Evolutionary conservation across 2,329 filamentous ascomycete genomes (phyloP), one percentile per base, ranked within the genome.

Genomic region (Hymenoscyphus fraxineus): DNA sequence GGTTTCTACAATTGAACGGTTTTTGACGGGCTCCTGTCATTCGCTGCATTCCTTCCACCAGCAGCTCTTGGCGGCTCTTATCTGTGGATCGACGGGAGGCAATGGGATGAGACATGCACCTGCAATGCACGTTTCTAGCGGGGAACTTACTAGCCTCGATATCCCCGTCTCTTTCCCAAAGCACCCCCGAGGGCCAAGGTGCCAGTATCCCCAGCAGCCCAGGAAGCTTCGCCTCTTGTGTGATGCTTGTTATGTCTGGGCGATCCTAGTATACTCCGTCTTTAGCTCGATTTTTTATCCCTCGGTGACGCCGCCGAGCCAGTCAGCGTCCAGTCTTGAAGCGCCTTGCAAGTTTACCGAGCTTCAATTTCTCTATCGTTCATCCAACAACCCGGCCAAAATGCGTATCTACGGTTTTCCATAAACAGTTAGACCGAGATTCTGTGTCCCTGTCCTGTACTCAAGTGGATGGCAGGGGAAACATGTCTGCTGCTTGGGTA

Each of bases 21-120:
- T 16, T 44, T 16, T 44, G 16, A 27, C 19, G 47, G 47, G 10
- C 47, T 54, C 35, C 27, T 39, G 22, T 64, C 41, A 67, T 64
- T 66, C 56, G 66, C 59, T 40, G 54, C 22, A 22, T 51, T 2
- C n/a, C n/a, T 10, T 54, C 47, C 47, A 19, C 22, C n/a, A 51
- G 41, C 41, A 9, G 35, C 9, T 35, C 35, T 35, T 35, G 57
- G 10, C n/a, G 31, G 40, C 39, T 55, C 64, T 71, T 71, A 71
- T 71, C 69, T 68, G 60, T 69, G 69, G 67, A 69, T 68, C 62
- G 38, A 16, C 39, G 57, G 62, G 35, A 66, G 47, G 47, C 47
- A 54, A 54, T 54, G 19, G 47, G 35, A 59, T 64, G 64, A 65
- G 66, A 66, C 64, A 31, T 40, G 64, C 62, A 51, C n/a, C 56